Evolutionary conservation across 129 eudicot species (phyloP).

Genomic region (Oenanthe sinensis): DNA sequence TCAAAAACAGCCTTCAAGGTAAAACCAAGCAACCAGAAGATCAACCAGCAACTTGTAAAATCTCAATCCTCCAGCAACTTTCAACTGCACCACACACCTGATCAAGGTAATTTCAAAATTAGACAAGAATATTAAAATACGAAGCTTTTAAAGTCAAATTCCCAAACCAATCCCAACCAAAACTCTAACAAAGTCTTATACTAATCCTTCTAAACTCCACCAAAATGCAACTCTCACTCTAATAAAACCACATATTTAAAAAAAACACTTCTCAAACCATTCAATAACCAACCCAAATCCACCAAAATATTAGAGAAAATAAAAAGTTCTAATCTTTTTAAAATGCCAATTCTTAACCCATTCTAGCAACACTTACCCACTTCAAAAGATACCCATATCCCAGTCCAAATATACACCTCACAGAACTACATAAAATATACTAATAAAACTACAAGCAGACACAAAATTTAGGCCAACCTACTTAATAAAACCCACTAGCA

Average conservation of each 20-base stretch:
- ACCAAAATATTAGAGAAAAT: slow-evolving; percentile 15
- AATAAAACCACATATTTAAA: slow-evolving; percentile 7
- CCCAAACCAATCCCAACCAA: slow-evolving; percentile 10
- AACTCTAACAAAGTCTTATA: slow-evolving; percentile 13
- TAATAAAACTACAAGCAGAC: slow-evolving; percentile 30
- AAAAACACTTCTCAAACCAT: slow-evolving; percentile 8
- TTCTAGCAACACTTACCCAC: slow-evolving; percentile 25
- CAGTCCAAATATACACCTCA: slow-evolving; percentile 19
- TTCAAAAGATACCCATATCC: slow-evolving; percentile 25
- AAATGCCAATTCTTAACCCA: slow-evolving; percentile 16
- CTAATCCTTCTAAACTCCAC: slow-evolving; percentile 14
- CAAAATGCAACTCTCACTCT: slow-evolving; percentile 4
- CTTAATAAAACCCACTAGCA: slow-evolving; percentile 21
- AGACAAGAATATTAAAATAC: slow-evolving; percentile 9
- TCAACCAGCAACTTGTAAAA: neutral
- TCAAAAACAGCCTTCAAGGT: slow-evolving; percentile 9
- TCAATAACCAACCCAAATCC: neutral
- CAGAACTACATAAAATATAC: neutral
- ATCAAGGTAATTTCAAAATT: slow-evolving; percentile 5
- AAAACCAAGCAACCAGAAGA: neutral
- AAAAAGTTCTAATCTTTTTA: slow-evolving; percentile 12
- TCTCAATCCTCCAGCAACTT: neutral
- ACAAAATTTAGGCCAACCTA: slow-evolving; percentile 67
- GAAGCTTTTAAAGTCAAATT: neutral
- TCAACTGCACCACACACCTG: slow-evolving; percentile 3